Base-by-base conservation (phyloP, 1,284 basidiomycete genomes). In the Gomphus sp. region DNA sequence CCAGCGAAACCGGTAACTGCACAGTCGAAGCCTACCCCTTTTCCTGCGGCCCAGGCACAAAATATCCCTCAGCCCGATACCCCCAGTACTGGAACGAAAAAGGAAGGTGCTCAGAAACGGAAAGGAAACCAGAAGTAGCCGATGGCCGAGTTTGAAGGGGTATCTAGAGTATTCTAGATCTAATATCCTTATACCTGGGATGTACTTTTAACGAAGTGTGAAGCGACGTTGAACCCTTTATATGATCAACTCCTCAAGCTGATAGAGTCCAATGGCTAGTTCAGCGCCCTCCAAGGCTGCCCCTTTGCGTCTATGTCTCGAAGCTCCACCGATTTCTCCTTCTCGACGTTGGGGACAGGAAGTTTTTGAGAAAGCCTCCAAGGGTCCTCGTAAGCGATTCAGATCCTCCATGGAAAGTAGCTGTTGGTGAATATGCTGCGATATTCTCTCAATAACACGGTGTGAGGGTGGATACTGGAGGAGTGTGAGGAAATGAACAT, bases 401-500 rank as follows among this genome's bases (percentile, higher is more conserved):
- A 81, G 68, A 50, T 74, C 69, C 41, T 80, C 75, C 18, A 77
- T 72, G 56, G 77, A 72, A 4, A 64, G 63, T 18, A 87, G 72
- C 67, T 85, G 81, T 6, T 79, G 78, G 47, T 79, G 74, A 52
- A 89, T 70, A 34, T 76, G 74, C 1, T 74, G 68, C 37, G 78
- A 72, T 36, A 87, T 72, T 8, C 68, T 70, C 39, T 70, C 75
- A 12, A 90, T 70, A 45, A 81, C 65, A 31, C 64, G 63, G 63
- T 85, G 80, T 2, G 84, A 75, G 0, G 82, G 80, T 7, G 75
- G 68, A 65, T 86, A 74, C 61, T 84, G 79, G 10, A 90, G 72
- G 33, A 90, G 74, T 0, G 76, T 70, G 48, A 89, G 73, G 68
- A 87, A 87, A 7, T 80, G 82, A 0, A 86, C 77, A 67, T 90